Evolutionary conservation across 345 rosid genomes (phyloP).

Genomic region (Eucalyptus regnans): DNA sequence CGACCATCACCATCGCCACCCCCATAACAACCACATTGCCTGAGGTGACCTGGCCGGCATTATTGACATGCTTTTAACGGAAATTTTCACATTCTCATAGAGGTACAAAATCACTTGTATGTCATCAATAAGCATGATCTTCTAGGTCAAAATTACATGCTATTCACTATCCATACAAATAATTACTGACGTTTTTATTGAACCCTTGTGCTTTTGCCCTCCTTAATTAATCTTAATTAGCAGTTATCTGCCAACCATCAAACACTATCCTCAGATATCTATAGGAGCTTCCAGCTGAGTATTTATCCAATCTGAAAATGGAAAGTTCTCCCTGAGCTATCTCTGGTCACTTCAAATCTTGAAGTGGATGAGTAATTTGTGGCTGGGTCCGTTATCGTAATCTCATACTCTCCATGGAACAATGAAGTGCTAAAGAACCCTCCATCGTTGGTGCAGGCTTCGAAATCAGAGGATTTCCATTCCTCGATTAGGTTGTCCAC

Average conservation of each 20-base stretch:
- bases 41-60: background rate
- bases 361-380: conserved; percentile 7
- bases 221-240: background rate
- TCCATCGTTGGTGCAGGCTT: background rate
- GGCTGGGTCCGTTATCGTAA: conserved; percentile 21
- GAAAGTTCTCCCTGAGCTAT: background rate
- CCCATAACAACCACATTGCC: background rate
- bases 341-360: conserved; percentile 17
- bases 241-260: background rate
- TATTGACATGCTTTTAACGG: background rate
- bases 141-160: background rate
- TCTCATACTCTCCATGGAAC: conserved; percentile 43
- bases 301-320: background rate
- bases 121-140: background rate
- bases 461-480: conserved; percentile 17
- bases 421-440: conserved; percentile 23
- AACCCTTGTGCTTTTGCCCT: background rate
- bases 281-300: background rate
- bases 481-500: conserved; percentile 50
- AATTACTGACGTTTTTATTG: background rate
- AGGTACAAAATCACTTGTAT: background rate
- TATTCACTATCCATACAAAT: background rate
- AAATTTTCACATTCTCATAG: background rate
- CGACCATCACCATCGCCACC: no score
- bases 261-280: background rate